Conservation (phyloP, 768 basidiomycete species). For the Astraeus odoratus region DNA sequence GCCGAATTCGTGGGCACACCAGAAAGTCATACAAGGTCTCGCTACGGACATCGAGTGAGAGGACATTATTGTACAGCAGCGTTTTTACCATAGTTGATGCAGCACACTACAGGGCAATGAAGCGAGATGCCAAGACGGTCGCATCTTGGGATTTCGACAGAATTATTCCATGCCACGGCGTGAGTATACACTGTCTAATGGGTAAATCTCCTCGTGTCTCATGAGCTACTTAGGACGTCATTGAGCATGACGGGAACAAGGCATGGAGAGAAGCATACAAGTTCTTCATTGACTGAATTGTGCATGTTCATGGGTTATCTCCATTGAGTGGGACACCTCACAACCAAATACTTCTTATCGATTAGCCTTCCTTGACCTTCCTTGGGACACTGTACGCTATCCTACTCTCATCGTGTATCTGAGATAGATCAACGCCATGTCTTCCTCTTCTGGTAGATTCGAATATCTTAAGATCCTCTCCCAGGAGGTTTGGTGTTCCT, state of each 20-base stretch:
- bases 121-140: slow-evolving; percentile 56
- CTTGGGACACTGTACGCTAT: no score
- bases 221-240: slow-evolving; percentile 39
- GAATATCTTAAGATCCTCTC: no score
- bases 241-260: slow-evolving; percentile 52
- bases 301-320: background rate
- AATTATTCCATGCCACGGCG: slow-evolving; percentile 70
- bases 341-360: no score
- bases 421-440: no score
- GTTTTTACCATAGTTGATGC: slow-evolving; percentile 1
- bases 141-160: slow-evolving; percentile 67
- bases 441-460: no score
- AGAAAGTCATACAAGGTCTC: slow-evolving; percentile 14
- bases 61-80: background rate
- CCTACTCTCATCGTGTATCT: no score
- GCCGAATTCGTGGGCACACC: slow-evolving; percentile 26
- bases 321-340: background rate
- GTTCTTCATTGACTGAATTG: slow-evolving; percentile 17
- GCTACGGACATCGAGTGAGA: slow-evolving; percentile 24
- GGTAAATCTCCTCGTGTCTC: slow-evolving; percentile 5
- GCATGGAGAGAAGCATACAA: slow-evolving; percentile 45
- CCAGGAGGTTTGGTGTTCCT: no score
- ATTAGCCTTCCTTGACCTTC: no score
- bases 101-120: slow-evolving; percentile 40
- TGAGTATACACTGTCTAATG: slow-evolving; percentile 16